Percentiles rank a stretch among this genome's conserved stretches.
Evolutionary conservation across 768 basidiomycete species (phyloP).

Genomic region (Leucosporidium scottii): DNA sequence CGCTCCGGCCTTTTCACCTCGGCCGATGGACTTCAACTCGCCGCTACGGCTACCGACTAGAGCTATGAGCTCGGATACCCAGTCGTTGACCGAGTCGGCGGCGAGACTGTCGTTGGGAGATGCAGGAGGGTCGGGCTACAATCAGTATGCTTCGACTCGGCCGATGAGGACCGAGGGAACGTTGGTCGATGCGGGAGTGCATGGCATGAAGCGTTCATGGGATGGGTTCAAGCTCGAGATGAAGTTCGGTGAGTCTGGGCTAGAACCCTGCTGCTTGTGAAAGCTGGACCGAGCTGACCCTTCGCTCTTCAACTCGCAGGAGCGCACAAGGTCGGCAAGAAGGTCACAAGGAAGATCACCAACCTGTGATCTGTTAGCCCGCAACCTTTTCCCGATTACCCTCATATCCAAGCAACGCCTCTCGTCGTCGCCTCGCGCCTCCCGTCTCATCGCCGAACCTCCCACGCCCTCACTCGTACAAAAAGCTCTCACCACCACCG

Average conservation of each 20-base stretch:
- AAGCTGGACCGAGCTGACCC: too few relatives aligned
- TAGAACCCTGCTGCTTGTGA: neutral
- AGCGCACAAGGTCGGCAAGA: neutral
- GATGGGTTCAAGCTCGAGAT: slow-evolving; percentile 34
- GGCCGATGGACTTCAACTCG: slow-evolving; percentile 2
- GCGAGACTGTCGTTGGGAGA: slow-evolving; percentile 14
- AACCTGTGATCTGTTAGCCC: neutral
- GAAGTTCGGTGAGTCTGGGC: slow-evolving; percentile 9
- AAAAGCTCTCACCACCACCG: too few relatives aligned
- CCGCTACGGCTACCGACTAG: slow-evolving; percentile 2
- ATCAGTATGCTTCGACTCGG: slow-evolving; percentile 19
- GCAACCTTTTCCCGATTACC: too few relatives aligned
- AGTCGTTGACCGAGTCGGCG: slow-evolving; percentile 17
- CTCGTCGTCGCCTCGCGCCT: too few relatives aligned
- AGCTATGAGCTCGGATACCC: slow-evolving; percentile 1
- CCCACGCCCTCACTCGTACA: too few relatives aligned
- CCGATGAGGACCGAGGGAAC: slow-evolving; percentile 19
- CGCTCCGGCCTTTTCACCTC: slow-evolving; percentile 19
- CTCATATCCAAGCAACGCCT: too few relatives aligned
- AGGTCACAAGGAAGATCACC: neutral
- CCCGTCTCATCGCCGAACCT: too few relatives aligned
- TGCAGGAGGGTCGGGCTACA: slow-evolving; percentile 23
- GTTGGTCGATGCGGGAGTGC: slow-evolving; percentile 27
- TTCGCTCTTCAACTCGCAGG: too few relatives aligned
- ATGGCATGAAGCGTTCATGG: slow-evolving; percentile 30